Conservation (phyloP, 257 asterid species). For the Nyctanthes arbortristis region DNA sequence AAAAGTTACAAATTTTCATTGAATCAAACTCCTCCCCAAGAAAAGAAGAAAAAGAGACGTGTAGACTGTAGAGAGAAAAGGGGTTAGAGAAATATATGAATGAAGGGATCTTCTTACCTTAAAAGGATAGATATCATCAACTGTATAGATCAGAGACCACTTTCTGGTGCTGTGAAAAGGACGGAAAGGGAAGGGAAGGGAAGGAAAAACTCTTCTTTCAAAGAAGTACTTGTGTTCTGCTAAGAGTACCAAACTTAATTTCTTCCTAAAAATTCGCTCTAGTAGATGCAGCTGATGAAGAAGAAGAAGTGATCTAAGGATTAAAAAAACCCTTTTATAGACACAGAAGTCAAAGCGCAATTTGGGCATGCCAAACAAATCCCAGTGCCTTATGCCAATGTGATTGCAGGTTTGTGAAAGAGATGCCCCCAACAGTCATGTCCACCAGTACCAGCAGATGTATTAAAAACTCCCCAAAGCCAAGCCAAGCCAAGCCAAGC, state of each 20-base stretch:
- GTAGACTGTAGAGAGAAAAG: neutral
- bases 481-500: too few relatives aligned
- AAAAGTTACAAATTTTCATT: neutral
- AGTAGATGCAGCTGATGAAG: constrained; percentile 45
- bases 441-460: constrained; percentile 43
- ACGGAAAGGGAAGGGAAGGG: neutral
- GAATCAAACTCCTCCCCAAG: neutral
- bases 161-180: neutral
- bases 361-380: constrained; percentile 82
- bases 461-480: neutral
- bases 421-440: constrained; percentile 45
- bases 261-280: constrained; percentile 16
- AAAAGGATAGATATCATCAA: neutral
- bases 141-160: constrained; percentile 1
- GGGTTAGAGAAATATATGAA: neutral
- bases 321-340: constrained; percentile 38
- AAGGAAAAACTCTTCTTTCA: neutral
- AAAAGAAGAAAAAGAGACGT: neutral
- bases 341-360: constrained; percentile 65
- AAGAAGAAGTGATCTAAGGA: constrained; percentile 36
- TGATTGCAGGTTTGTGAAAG: constrained; percentile 48
- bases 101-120: neutral
- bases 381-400: constrained; percentile 58
- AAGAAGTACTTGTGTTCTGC: neutral
- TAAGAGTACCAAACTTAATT: neutral